Conservation (phyloP, 495 filamentous ascomycete genomes). For the Xylaria telfairii region DNA sequence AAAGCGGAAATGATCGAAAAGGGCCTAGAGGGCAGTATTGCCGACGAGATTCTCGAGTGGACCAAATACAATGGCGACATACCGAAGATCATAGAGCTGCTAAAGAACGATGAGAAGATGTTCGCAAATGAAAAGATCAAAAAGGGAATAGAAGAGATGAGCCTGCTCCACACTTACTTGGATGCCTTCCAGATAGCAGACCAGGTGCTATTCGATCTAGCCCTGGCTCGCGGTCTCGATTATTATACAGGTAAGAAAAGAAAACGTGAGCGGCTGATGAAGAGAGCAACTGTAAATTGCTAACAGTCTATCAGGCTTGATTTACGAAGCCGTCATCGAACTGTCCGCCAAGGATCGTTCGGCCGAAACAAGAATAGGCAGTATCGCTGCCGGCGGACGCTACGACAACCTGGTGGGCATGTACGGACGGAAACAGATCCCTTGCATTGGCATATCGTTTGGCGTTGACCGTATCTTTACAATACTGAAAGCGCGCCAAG, state of each 20-base stretch:
- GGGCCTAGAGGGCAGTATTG: constrained; percentile 72
- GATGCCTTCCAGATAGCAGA: constrained; percentile 74
- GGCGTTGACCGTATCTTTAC: constrained; percentile 95
- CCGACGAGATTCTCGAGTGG: constrained; percentile 86
- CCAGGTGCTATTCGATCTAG: constrained; percentile 80
- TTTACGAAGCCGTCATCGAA: constrained; percentile 90
- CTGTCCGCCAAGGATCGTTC: constrained; percentile 45
- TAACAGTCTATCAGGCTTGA: constrained; percentile 42
- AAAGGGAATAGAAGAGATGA: constrained; percentile 82
- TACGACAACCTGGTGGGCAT: constrained; percentile 95
- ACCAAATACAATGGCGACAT: constrained; percentile 69
- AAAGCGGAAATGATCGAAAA: constrained; percentile 94
- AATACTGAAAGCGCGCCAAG: constrained; percentile 80
- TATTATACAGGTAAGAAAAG: constrained; percentile 88
- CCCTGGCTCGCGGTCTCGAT: constrained; percentile 83
- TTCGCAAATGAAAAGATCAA: constrained; percentile 72
- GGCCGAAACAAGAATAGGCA: constrained; percentile 64
- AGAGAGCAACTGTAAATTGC: background rate
- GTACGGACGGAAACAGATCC: constrained; percentile 88
- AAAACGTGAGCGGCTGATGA: background rate
- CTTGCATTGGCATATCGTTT: constrained; percentile 93
- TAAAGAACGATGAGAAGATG: constrained; percentile 68
- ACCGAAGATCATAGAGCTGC: constrained; percentile 69
- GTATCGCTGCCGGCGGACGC: constrained; percentile 75
- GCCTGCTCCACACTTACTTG: constrained; percentile 79